Base-by-base conservation (phyloP, 371 early-diverging fungal genomes). In the Sporodiniella umbellata region DNA sequence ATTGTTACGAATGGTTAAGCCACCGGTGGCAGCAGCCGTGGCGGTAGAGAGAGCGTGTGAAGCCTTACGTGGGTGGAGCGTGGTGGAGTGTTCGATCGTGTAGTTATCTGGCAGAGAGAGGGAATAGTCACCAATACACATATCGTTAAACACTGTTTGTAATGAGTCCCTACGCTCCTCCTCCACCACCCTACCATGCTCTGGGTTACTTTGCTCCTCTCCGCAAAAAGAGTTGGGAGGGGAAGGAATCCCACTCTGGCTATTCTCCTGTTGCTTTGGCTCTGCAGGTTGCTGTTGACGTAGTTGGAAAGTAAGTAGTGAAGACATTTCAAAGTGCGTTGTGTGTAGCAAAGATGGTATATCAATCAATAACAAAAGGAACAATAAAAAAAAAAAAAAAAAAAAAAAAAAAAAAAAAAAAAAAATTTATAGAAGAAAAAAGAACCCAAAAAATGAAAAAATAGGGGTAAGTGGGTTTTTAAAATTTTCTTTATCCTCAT, bases 191-290 rank as follows among this genome's bases (percentile, higher is more conserved):
- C n/a, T n/a, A n/a, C n/a, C n/a, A n/a, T n/a, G n/a, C n/a, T n/a
- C n/a, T 40, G 37, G 44, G 17, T 22, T n/a, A n/a, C n/a, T 40
- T 42, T 60, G 35, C 21, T 74, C 75, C 45, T 74, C 75, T 25
- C 75, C 75, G 46, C 66, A 74, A 62, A 71, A 74, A 15, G 71
- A 70, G 33, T 59, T 74, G 22, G 75, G 75, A 18, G 75, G 75
- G 45, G 75, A 74, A 19, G 75, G 75, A 44, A 74, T 62, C 8
- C 67, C 56, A 46, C 48, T 48, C 15, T 57, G 42, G 6, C 12
- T 33, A 45, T 44, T 21, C 33, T 38, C 17, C 4, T 33, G 45
- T 40, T 51, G n/a, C n/a, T n/a, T n/a, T n/a, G n/a, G n/a, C n/a
- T n/a, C n/a, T n/a, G n/a, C 18, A 38, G 54, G 24, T 45, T 47